Conservation (phyloP, 805 yeast species). For the Pichia heedii region DNA sequence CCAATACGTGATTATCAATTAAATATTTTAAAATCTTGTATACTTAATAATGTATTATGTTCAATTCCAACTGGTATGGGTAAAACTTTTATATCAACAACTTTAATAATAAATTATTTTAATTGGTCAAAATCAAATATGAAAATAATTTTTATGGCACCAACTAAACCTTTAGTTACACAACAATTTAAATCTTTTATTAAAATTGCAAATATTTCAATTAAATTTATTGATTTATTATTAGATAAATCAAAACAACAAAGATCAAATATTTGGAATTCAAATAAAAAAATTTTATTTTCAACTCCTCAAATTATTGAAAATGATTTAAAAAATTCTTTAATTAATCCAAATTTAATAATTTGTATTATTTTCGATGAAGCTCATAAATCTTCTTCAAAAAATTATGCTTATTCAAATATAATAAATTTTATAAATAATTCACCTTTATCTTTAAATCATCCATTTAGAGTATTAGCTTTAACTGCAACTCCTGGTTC, state of each 20-base stretch:
- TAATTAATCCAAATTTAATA: conserved; percentile 64
- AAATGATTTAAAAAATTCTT: conserved; percentile 72
- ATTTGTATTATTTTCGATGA: conserved; percentile 84
- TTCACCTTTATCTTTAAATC: conserved; percentile 40
- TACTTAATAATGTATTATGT: conserved; percentile 68
- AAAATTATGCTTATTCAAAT: conserved; percentile 73
- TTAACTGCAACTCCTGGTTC: conserved; percentile 96
- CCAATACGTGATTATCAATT: conserved; percentile 84
- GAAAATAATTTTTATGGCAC: conserved; percentile 91
- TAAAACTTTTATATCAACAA: conserved; percentile 90
- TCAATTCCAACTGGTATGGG: conserved; percentile 98
- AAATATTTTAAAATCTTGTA: conserved; percentile 63
- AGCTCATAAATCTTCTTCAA: conserved; percentile 87
- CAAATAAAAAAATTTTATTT: conserved; percentile 63
- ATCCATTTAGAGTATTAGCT: conserved; percentile 59
- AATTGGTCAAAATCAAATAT: conserved; percentile 68
- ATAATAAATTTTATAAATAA: conserved; percentile 62
- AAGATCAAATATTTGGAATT: conserved; percentile 69
- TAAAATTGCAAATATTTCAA: conserved; percentile 75
- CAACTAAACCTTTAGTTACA: conserved; percentile 91
- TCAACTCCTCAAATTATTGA: conserved; percentile 96
- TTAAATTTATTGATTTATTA: conserved; percentile 68
- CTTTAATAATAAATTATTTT: conserved; percentile 82
- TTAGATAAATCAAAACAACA: conserved; percentile 44
- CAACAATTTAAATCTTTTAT: conserved; percentile 94